Conservation (phyloP, 2,329 filamentous ascomycete species). For the Trichoderma sp. region DNA sequence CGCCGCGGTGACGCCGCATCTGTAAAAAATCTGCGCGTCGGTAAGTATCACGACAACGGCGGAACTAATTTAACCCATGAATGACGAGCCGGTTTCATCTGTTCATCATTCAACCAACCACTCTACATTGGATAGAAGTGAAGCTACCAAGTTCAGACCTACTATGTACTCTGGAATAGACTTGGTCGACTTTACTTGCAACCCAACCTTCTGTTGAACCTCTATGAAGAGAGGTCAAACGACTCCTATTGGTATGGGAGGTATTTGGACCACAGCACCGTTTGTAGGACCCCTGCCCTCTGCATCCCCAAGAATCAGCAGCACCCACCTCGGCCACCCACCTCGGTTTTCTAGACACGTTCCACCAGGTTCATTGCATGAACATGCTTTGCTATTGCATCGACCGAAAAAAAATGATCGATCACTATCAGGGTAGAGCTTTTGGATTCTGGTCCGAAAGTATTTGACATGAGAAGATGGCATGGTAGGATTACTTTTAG, state of each 20-base stretch:
- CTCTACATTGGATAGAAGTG: not conserved
- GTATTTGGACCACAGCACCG: not conserved
- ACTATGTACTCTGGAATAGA: not conserved
- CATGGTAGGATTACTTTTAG: not conserved
- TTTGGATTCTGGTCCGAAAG: not conserved
- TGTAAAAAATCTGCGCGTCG: not conserved
- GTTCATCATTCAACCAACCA: not conserved
- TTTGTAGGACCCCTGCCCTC: not conserved
- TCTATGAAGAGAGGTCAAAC: not conserved
- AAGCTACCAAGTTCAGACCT: not conserved
- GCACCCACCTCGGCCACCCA: not conserved
- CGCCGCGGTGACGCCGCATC: not conserved
- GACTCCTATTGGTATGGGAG: not conserved
- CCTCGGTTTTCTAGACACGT: not conserved
- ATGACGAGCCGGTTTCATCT: not conserved
- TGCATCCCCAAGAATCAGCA: not conserved
- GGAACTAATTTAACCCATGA: not conserved
- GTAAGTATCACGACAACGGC: not conserved
- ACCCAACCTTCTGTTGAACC: too few species aligned
- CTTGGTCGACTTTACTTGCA: not conserved
- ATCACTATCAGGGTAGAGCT: not conserved
- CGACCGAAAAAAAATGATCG: not conserved
- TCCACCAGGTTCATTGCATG: not conserved
- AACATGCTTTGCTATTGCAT: not conserved
- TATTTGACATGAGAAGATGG: not conserved